Base-by-base conservation (phyloP, 768 basidiomycete genomes). In the Mycena floridula region DNA sequence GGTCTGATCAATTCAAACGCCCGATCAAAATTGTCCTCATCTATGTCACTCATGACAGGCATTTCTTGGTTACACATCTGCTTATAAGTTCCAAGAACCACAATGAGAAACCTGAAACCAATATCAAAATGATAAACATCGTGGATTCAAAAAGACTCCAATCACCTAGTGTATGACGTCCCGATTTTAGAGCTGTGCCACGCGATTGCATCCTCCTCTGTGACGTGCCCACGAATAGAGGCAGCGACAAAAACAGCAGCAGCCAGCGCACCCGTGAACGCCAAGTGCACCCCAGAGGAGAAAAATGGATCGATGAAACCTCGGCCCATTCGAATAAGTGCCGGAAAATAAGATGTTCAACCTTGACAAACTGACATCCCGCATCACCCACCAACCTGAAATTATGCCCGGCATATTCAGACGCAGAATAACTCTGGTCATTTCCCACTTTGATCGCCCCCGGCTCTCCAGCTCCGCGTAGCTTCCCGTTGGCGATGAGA, bases 41-140 rank as follows among this genome's bases (percentile, higher is more conserved):
- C 55, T 20, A 72, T 54, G 43, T 74, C 73, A 6, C 60, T 56
- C 25, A 76, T 61, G 35, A 74, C 59, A 9, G 64, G 58, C 5
- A 50, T 46, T 18, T 61, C 46, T 52, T 76, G 73, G 11, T 64
- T 49, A 18, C 60, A 66, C 56, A 77, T 75, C 48, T 77, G 76
- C 57, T 70, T 71, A 58, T 76, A 77, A 26, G 73, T 72, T 46
- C 71, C 67, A 21, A 77, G 57, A 2, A 74, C 72, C 40, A 77
- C 74, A 25, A 77, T 54, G 18, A 76, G 53, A 59, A 76, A 76
- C 41, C n/a, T n/a, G n/a, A n/a, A 35, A 3, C 20, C 32, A 26
- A 15, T 16, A 44, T 16, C n/a, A n/a, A n/a, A 47, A 47, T 20
- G 11, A 8, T 1, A 15, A 4, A 3, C 13, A 9, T 12, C 13